Evolutionary conservation across 495 filamentous ascomycete species (phyloP), one percentile per base, ranked within the genome.

Genomic region (Penicillium taxi): DNA sequence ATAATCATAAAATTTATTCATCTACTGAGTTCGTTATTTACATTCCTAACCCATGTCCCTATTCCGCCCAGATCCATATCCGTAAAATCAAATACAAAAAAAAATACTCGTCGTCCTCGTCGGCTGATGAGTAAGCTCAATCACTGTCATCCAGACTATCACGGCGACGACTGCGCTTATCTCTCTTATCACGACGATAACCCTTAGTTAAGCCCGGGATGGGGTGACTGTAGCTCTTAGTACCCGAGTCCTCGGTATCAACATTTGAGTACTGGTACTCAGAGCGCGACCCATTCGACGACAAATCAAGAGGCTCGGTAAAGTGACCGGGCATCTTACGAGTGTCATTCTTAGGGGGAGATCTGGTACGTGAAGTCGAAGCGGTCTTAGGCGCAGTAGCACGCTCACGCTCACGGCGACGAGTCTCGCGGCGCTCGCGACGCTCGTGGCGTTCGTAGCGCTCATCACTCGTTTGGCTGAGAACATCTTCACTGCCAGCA

Each of bases 211-310:
- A 58, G 1, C 84, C 85, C 0, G 86, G 84, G 45, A 90, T 85
- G 1, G 80, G 70, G 57, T 89, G 84, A 41, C 72, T 75, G 55
- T 94, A 94, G 31, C 73, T 77, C 68, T 84, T 88, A 13, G 86
- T 91, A 15, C 86, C 86, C 9, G 74, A 56, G 39, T 75, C 74
- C 34, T 74, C 73, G 5, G 73, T 69, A 6, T 65, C 72, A 6
- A 66, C 64, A 23, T 61, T 67, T n/a, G 61, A 66, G 29, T 66
- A 59, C 60, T 72, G 62, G 50, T 61, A 60, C 42, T 70, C 54
- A 24, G 68, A 71, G 13, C 64, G 55, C 19, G 65, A 51, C 17
- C 58, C 53, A 0, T 57, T 63, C 44, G 62, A 70, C 39, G 48
- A 69, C 34, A 73, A 63, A 40, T 70, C 69, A 11, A 74, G 39